Evolutionary conservation across 2,329 filamentous ascomycete species (phyloP).

Genomic region (Beauveria rudraprayagi): DNA sequence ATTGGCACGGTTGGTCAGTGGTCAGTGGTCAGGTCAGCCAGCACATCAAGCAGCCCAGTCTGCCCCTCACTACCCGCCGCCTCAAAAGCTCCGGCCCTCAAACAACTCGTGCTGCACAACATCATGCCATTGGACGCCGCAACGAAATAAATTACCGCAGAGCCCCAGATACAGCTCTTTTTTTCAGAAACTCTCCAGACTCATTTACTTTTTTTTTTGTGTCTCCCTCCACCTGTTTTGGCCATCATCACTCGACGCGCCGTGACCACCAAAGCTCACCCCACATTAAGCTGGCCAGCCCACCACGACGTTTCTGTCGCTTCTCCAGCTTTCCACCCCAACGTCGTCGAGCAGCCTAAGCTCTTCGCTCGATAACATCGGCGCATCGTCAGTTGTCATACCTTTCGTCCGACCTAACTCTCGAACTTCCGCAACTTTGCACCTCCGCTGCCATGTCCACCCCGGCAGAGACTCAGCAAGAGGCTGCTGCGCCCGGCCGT

Average conservation of each 20-base stretch:
- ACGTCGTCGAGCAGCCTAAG: not conserved
- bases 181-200: no score
- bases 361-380: not conserved
- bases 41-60: not conserved
- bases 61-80: constrained; percentile 3
- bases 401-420: not conserved
- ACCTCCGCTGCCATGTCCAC: constrained; percentile 26
- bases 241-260: not conserved
- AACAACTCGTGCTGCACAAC: constrained; percentile 8
- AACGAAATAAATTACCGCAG: constrained; percentile 5
- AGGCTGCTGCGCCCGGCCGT: constrained; percentile 32
- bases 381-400: not conserved
- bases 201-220: no score
- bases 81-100: not conserved
- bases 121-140: constrained; percentile 10
- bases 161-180: not conserved
- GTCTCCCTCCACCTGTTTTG: not conserved
- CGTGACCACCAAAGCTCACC: not conserved
- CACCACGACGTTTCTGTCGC: not conserved
- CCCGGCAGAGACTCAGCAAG: constrained; percentile 25
- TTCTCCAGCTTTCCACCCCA: not conserved
- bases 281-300: constrained; percentile 3
- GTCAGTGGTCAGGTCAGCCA: not conserved
- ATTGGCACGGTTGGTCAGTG: no score
- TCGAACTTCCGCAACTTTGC: no score